Evolutionary conservation across 2,329 filamentous ascomycete genomes (phyloP).

Genomic region (Clonostachys byssicola): DNA sequence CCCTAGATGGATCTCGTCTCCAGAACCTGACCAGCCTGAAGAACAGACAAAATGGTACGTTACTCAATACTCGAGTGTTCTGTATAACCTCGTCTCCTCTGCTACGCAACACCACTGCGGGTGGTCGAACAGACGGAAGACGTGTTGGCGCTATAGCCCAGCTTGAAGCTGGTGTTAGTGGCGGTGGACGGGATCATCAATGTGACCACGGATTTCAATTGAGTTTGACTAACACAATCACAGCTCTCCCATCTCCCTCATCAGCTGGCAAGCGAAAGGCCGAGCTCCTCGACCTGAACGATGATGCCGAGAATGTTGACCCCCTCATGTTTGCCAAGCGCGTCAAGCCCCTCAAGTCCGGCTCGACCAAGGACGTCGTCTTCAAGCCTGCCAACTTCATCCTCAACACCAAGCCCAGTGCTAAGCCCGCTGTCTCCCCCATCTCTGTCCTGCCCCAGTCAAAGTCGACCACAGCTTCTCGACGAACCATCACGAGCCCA

Average conservation of each 20-base stretch:
- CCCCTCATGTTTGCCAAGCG: constrained; percentile 54
- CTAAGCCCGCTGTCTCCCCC: constrained; percentile 15
- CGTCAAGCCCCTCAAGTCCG: constrained; percentile 42
- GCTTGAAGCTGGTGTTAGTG: too few species aligned
- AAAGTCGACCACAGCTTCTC: constrained; percentile 25
- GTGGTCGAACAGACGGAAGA: background rate
- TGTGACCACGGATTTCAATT: background rate
- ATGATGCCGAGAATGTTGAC: constrained; percentile 60
- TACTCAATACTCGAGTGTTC: background rate
- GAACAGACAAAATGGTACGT: constrained; percentile 72
- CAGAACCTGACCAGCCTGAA: constrained; percentile 71
- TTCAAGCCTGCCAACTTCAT: constrained; percentile 42
- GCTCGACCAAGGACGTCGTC: constrained; percentile 32
- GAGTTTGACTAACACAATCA: background rate
- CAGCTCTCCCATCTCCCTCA: constrained; percentile 28
- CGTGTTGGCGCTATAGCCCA: background rate
- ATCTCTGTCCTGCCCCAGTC: constrained; percentile 22
- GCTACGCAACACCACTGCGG: background rate
- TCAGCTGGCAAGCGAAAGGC: constrained; percentile 54
- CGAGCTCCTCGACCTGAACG: constrained; percentile 37
- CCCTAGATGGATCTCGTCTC: constrained; percentile 64
- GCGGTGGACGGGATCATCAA: too few species aligned
- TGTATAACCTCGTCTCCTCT: background rate
- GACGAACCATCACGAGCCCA: constrained; percentile 47
- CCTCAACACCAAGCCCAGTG: constrained; percentile 29